phyloP scores from a whole-genome alignment of 2,329 filamentous ascomycete species.

The Diplodia mutila region DNA sequence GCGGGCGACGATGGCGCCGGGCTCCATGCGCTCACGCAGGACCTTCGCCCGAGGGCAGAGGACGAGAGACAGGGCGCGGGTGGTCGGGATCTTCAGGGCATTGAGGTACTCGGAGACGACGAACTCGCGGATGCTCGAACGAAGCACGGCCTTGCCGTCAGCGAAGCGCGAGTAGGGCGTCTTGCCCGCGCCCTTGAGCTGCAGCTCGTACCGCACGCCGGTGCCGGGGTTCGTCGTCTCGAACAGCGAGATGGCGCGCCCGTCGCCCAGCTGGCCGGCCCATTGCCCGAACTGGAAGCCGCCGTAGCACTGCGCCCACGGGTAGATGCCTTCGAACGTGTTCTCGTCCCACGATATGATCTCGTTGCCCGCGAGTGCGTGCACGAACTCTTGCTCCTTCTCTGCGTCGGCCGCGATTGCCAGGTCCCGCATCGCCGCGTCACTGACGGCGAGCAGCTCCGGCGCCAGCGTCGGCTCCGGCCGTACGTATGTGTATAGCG shows the following conservation, averaged over 20 bases:
- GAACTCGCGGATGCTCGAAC: constrained; percentile 93
- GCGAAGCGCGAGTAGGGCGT: constrained; percentile 97
- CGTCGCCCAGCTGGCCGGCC: constrained; percentile 95
- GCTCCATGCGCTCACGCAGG: constrained; percentile 77
- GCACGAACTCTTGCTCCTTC: constrained; percentile 72
- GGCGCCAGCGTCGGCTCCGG: constrained; percentile 73
- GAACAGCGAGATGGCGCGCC: constrained; percentile 90
- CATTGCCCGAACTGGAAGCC: constrained; percentile 75
- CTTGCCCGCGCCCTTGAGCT: constrained; percentile 89
- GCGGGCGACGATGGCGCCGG: constrained; percentile 87
- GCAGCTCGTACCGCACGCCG: constrained; percentile 80
- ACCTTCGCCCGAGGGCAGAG: constrained; percentile 74
- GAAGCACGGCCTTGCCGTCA: constrained; percentile 89
- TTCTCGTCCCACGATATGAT: constrained; percentile 75
- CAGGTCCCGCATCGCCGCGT: constrained; percentile 78
- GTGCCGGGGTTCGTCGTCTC: constrained; percentile 78
- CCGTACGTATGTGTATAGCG: constrained; percentile 87
- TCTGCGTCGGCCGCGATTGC: constrained; percentile 72
- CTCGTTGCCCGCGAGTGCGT: constrained; percentile 79
- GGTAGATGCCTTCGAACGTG: constrained; percentile 73
- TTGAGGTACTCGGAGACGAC: constrained; percentile 88
- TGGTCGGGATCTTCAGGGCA: constrained; percentile 82
- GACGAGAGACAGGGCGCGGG: constrained; percentile 81
- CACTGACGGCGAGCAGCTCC: constrained; percentile 80
- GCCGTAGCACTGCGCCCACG: constrained; percentile 98